A percentile compares a stretch with the other conserved stretches of the same genome.
Conservation (phyloP, 768 basidiomycete species). For the Lenzites betulinus region DNA sequence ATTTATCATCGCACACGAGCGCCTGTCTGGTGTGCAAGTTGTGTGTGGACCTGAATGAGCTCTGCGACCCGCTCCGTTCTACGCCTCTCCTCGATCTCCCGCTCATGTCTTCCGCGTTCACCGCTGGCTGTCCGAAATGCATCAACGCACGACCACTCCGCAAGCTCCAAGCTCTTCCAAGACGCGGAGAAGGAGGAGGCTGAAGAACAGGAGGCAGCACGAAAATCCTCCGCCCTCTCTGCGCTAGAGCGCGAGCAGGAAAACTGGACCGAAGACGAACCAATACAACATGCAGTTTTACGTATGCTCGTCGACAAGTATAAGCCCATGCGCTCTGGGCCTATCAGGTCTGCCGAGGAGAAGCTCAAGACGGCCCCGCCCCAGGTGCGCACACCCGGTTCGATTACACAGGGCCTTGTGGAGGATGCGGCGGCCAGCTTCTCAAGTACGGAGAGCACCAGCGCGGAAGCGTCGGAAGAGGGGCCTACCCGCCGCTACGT, state of each 20-base stretch:
- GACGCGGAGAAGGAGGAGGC: constrained; percentile 61
- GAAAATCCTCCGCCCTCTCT: constrained; percentile 26
- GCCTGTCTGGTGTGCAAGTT: constrained; percentile 2
- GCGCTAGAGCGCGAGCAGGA: constrained; percentile 49
- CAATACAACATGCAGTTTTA: constrained; percentile 65
- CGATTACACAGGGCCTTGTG: neutral
- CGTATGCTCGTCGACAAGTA: constrained; percentile 89
- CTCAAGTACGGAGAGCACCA: neutral
- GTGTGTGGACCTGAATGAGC: constrained; percentile 22
- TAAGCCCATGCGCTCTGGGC: constrained; percentile 71
- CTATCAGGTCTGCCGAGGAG: constrained; percentile 62
- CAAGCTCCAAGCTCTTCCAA: constrained; percentile 64
- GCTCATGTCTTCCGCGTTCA: neutral
- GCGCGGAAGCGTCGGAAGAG: neutral
- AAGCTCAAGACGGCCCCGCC: constrained; percentile 58
- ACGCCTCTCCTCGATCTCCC: neutral
- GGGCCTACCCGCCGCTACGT: constrained; percentile 13
- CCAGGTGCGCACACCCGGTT: constrained; percentile 32
- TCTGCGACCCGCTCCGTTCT: constrained; percentile 13
- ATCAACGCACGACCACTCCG: constrained; percentile 31
- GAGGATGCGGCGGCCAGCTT: constrained; percentile 20
- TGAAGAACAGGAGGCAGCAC: constrained; percentile 31
- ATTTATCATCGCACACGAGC: constrained; percentile 7
- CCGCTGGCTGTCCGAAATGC: neutral
- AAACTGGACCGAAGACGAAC: constrained; percentile 83